Percentiles rank a stretch among this genome's conserved stretches.
Evolutionary conservation across 495 filamentous ascomycete species (phyloP).

Genomic region (Emericellopsis terricola): DNA sequence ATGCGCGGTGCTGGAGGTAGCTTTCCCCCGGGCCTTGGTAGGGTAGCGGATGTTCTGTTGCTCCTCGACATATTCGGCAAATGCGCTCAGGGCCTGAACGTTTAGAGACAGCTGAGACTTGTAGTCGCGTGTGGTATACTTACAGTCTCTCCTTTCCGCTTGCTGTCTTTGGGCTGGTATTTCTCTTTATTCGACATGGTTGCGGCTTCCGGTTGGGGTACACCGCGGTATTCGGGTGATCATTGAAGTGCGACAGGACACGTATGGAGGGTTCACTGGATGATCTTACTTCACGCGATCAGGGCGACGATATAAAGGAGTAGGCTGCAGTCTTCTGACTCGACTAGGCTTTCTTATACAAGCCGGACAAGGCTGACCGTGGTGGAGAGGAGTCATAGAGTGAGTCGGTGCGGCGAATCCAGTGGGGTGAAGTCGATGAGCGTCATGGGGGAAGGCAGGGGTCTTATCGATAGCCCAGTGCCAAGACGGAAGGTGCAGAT

Average conservation of each 20-base stretch:
- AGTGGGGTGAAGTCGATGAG: too few species aligned
- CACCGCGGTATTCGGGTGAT: slow-evolving; percentile 12
- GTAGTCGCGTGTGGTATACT: slow-evolving; percentile 6
- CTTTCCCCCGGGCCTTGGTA: slow-evolving; percentile 10
- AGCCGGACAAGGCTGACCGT: too few species aligned
- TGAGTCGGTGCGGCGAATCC: too few species aligned
- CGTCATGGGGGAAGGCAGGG: too few species aligned
- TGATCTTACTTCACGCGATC: not conserved
- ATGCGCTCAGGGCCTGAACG: slow-evolving; percentile 73
- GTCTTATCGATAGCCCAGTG: too few species aligned
- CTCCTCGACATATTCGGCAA: slow-evolving; percentile 93
- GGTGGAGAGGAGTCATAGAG: too few species aligned
- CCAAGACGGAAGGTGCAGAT: too few species aligned
- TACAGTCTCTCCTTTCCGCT: slow-evolving; percentile 74
- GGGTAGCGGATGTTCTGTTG: slow-evolving; percentile 56
- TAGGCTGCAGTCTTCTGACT: too few species aligned
- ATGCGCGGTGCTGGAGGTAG: slow-evolving; percentile 18
- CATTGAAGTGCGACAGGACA: slow-evolving; percentile 3
- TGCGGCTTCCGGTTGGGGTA: too few species aligned
- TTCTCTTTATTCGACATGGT: slow-evolving; percentile 4
- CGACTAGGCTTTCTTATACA: too few species aligned
- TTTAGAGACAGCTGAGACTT: slow-evolving; percentile 2
- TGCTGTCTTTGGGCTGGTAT: slow-evolving; percentile 42
- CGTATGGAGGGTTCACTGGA: not conserved
- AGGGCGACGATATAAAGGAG: too few species aligned